Evolutionary conservation across 768 basidiomycete species (phyloP), one percentile per base, ranked within the genome.

Genomic region (Mycena indigotica): DNA sequence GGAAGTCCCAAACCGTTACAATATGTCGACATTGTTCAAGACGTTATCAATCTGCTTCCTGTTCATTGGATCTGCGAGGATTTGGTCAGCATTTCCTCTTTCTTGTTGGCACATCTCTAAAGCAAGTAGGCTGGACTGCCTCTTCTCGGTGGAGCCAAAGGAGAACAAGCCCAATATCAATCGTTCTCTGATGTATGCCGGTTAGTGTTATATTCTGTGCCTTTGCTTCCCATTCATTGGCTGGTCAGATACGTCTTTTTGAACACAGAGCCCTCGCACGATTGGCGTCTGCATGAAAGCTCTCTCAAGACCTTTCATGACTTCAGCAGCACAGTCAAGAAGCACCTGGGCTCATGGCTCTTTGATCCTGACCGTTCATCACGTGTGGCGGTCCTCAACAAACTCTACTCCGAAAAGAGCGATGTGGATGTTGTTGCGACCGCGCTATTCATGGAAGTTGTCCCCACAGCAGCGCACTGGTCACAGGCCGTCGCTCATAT

Each of bases 1-100:
- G 55, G 57, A 52, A 41, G 50, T 40, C 19, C 53, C 41, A 15
- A 53, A 46, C 48, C 8, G n/a, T 48, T 57, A 28, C 55, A 65
- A 53, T 75, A 69, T 50, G 67, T 89, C 21, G 87, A 91, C 65
- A 77, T 91, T 32, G 80, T 90, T 5, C 74, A 74, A 39, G 85
- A 91, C 61, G 87, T 91, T 21, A 80, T 88, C 65, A 87, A 90
- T 59, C 66, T 78, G 25, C 56, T 87, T 35, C 83, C 88, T 0
- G 68, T 87, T 4, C 76, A 82, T 57, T 91, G 86, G 86, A 75
- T 86, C 26, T 79, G 80, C 10, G 74, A 80, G 28, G 67, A 81
- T 52, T 71, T 88, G 56, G 88, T 89, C 58, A 62, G 86, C 72
- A 24, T 21, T 5, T 29, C 49, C 52, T 15, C 29, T 5, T 17